Base-by-base conservation (phyloP, 495 filamentous ascomycete genomes). In the Penicillium bovifimosum region DNA sequence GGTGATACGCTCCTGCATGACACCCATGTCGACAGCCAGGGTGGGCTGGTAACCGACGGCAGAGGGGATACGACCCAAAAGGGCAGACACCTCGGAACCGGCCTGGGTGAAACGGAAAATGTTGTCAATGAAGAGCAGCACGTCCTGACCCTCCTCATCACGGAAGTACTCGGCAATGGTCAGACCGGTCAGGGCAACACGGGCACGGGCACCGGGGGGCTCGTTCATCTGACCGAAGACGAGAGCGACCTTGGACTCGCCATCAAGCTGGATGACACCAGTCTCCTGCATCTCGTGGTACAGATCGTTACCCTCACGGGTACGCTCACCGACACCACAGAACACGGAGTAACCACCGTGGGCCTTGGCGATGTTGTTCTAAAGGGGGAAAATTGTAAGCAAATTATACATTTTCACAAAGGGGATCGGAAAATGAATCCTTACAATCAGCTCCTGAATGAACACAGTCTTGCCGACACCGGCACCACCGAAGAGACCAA, bases 271-370 rank as follows among this genome's bases (percentile, higher is more conserved):
- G 78, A 98, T 98, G 84, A 98, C 93, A 79, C 86, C 85, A 68
- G 93, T 98, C 81, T 98, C 91, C 82, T 98, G 93, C 93, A 98
- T 98, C 87, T 98, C 93, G 81, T 98, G 95, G 87, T 98, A 98
- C 83, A 98, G 79, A 86, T 98, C 93, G 85, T 98, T 98, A 85
- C 93, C 93, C 86, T 98, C 93, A 87, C 93, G 93, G 68, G 93
- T 98, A 81, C 93, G 93, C 87, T 98, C 93, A 68, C 93, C 93
- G 76, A 98, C 93, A 90, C 93, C 93, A 72, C 89, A 95, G 86
- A 98, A 98, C 67, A 98, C 95, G 60, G 93, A 98, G 87, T 95
- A 98, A 92, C 93, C 93, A 93, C 93, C 95, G 80, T 98, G 93
- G 66, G 93, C 93, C 85, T 98, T 98, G 79, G 93, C 93, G 68